phyloP scores from a whole-genome alignment of 2,329 filamentous ascomycete species.

The Grosmannia clavigera region DNA sequence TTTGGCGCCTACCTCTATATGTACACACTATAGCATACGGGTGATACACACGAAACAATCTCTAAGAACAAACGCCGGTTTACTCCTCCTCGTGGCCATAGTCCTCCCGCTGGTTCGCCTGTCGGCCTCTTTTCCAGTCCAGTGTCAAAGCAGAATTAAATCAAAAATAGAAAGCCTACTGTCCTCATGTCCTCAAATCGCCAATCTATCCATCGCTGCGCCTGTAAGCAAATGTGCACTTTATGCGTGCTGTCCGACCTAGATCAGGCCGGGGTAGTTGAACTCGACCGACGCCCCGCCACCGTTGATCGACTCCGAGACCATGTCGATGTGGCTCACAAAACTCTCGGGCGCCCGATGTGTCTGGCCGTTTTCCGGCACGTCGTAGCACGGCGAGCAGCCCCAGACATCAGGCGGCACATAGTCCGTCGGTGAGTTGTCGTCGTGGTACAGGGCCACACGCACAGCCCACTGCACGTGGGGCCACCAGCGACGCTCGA shows the following conservation, averaged over 20 bases:
- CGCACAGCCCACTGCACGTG: conserved; percentile 49
- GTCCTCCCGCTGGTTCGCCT: background rate
- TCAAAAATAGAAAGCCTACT: background rate
- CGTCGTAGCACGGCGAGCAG: conserved; percentile 28
- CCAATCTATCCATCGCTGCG: no score
- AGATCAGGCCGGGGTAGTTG: background rate
- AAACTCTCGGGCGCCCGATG: conserved; percentile 16
- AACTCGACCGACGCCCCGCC: conserved; percentile 1
- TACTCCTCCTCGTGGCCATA: background rate
- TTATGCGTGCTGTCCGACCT: no score
- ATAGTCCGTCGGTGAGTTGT: conserved; percentile 27
- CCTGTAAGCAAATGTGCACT: no score
- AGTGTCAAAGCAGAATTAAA: background rate
- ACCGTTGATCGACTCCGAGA: conserved; percentile 24
- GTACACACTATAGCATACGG: background rate
- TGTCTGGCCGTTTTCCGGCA: conserved; percentile 23
- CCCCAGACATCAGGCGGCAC: conserved; percentile 48
- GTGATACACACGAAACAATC: background rate
- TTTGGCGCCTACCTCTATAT: no score
- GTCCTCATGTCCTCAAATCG: no score
- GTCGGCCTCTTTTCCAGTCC: background rate
- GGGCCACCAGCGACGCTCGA: conserved; percentile 41
- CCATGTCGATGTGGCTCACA: conserved; percentile 32
- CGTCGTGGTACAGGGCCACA: conserved; percentile 44
- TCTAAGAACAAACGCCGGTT: background rate